A percentile compares a stretch with the other conserved stretches of the same genome.
Conservation (phyloP, 805 yeast species). For the Pichia sporocuriosa region DNA sequence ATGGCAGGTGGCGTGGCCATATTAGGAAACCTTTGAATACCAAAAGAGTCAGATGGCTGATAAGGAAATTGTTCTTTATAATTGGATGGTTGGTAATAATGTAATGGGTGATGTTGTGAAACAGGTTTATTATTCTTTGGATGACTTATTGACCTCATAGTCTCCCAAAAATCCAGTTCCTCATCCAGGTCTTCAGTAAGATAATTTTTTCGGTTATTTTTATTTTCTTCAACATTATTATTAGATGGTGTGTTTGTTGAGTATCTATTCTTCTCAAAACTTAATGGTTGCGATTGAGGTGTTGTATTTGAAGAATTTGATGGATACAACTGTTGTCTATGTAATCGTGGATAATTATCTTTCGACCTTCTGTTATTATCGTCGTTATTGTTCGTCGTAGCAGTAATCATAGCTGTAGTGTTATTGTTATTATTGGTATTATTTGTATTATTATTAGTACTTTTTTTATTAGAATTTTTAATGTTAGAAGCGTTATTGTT, state of each 20-base stretch:
- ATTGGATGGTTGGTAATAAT: slow-evolving; percentile 28
- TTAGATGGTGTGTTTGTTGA: background rate
- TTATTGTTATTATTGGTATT: slow-evolving; percentile 1
- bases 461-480: slow-evolving; percentile 8
- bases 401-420: background rate
- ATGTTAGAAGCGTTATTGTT: slow-evolving; percentile 6
- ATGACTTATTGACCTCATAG: slow-evolving; percentile 51
- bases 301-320: too few relatives aligned
- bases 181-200: slow-evolving; percentile 49
- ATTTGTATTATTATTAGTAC: slow-evolving; percentile 12
- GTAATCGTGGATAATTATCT: background rate
- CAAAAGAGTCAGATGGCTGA: slow-evolving; percentile 16
- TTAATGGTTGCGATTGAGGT: background rate
- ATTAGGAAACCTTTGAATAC: slow-evolving; percentile 14
- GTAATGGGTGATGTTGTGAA: slow-evolving; percentile 50
- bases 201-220: slow-evolving; percentile 14
- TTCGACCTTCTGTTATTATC: background rate
- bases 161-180: slow-evolving; percentile 67
- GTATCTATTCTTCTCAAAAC: background rate
- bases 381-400: background rate
- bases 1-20: slow-evolving; percentile 14
- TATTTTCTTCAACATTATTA: slow-evolving; percentile 1
- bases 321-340: slow-evolving; percentile 14
- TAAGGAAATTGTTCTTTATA: slow-evolving; percentile 16
- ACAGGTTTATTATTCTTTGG: slow-evolving; percentile 35